Base-by-base conservation (phyloP, 1,284 basidiomycete genomes). In the Termitomyces sp. region DNA sequence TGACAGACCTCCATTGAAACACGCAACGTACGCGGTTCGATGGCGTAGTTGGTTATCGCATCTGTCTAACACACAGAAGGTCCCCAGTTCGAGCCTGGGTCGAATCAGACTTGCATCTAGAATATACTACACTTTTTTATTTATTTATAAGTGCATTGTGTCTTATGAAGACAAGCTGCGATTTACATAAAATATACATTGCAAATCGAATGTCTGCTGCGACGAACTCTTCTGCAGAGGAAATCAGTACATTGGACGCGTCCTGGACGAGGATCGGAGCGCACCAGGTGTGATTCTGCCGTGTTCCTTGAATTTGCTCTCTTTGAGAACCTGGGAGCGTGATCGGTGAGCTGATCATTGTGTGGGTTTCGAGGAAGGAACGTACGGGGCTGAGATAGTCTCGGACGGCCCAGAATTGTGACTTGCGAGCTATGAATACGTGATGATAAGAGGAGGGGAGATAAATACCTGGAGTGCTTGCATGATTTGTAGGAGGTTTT, bases 241-340 rank as follows among this genome's bases (percentile, higher is more conserved):
- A 58, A 35, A 64, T 67, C 50, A 66, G 64, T 18, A 49, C 40
- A 5, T 19, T 21, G 16, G 42, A 50, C 34, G 24, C 41, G 39
- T 56, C 48, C 35, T 44, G 38, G 54, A 35, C 44, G 19, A 49
- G 43, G 49, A 62, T 57, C 56, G 44, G 28, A n/a, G 68, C 84
- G 47, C 57, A 96, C 93, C 94, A 57, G 94, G 95, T 14, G 91
- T 97, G 65, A 97, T 96, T 51, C 95, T 79, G 10, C 96, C 96
- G 66, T 97, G 93, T 71, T 99, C 96, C 71, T 97, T 98, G 79
- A 99, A 99, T 70, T 98, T 98, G 75, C 91, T 94, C 75, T 99
- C 96, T 66, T 89, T 90, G 62, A 99, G 80, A 30, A 98, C 95
- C 93, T 94, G 65, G 26, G 56, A 57, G 55, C 56, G 56, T 59